Evolutionary conservation across 1,284 basidiomycete genomes (phyloP), one percentile per base, ranked within the genome.

Genomic region (Schizophyllum amplum): DNA sequence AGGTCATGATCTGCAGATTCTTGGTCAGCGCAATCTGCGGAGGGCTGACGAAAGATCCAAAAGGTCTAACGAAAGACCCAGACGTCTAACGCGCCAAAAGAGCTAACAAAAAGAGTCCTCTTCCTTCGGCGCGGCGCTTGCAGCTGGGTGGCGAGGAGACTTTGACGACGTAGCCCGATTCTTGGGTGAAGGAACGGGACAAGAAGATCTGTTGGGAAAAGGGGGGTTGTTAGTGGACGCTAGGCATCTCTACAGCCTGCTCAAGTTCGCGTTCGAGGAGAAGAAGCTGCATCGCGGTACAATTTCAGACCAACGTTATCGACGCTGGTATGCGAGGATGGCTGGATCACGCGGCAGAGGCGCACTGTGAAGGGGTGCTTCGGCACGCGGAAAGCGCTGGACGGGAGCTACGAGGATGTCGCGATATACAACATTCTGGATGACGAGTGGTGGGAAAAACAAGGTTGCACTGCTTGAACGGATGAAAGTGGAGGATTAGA

Each of bases 141-240:
- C 23, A 65, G 60, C 4, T 69, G 67, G 22, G 67, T 63, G 33
- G 33, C 7, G 33, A 17, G 23, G 26, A 50, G 17, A 69, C 56
- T 51, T 72, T 71, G 22, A 74, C 66, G 60, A 68, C 75, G 71
- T 86, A 85, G 1, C 83, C 84, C 1, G 77, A 72, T 68, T 88
- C 86, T 42, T 72, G 73, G 6, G 78, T 77, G 54, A 85, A 75
- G 1, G 86, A 86, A 42, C 85, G 84, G 50, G 86, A 87, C 72
- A 88, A 89, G 71, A 89, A 89, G 55, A 89, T 79, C 84, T 87
- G 52, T 52, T 47, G 53, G 23, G 48, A 47, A 23, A 42, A 25
- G 51, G 20, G 46, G 52, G 47, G 55, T 21, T 22, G 24, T 47
- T 47, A 23, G 26, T 46, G 42, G 11, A 46, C n/a, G 55, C 47